phyloP scores from a whole-genome alignment of 345 rosid genomes.

The Rhodomyrtus tomentosa region DNA sequence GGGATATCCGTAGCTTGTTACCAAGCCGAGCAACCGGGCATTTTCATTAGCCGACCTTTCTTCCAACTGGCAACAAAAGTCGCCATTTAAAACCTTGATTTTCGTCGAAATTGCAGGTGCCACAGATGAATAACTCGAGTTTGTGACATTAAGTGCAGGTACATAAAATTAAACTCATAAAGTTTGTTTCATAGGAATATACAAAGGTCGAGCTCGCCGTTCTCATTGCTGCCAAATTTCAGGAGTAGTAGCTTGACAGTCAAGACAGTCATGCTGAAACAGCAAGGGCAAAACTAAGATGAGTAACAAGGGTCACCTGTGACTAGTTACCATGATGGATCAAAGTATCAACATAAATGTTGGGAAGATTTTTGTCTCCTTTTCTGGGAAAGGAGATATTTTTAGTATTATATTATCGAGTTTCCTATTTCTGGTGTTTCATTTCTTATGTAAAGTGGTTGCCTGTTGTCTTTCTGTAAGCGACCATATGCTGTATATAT shows the following conservation, averaged over 20 bases:
- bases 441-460: too few relatives aligned
- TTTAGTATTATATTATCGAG: too few relatives aligned
- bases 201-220: neutral
- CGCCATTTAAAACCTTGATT: neutral
- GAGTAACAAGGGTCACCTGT: neutral
- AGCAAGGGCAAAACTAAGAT: neutral
- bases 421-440: too few relatives aligned
- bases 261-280: neutral
- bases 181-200: neutral
- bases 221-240: neutral
- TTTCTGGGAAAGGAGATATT: too few relatives aligned
- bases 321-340: neutral
- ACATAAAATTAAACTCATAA: neutral
- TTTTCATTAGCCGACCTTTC: neutral
- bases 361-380: too few relatives aligned
- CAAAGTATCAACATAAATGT: neutral
- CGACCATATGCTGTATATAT: too few relatives aligned
- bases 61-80: neutral
- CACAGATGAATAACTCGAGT: neutral
- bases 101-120: neutral
- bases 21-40: neutral
- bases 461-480: too few relatives aligned
- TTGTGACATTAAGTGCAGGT: neutral
- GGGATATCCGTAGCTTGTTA: neutral
- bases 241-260: neutral